A percentile compares a stretch with the other conserved stretches of the same genome.
Conservation (phyloP, 75 land plant genomes). For the Sequoiadendron giganteum region DNA sequence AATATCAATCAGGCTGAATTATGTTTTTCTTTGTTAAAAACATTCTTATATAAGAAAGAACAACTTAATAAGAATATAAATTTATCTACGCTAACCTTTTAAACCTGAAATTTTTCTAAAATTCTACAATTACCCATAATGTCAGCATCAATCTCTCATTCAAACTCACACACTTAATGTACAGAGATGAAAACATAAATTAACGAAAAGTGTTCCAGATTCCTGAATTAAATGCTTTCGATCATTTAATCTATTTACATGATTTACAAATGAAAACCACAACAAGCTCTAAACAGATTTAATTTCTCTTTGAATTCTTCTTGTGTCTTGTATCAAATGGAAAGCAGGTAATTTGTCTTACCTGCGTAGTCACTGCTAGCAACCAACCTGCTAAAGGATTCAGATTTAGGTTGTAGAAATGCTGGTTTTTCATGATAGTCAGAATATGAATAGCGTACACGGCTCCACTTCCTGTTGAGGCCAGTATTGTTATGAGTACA, state of each 20-base stretch:
- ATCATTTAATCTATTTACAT: not conserved
- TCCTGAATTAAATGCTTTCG: not conserved
- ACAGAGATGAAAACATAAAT: too few relatives aligned
- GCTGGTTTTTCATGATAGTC: slow-evolving; percentile 31
- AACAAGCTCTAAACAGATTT: not conserved
- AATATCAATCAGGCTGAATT: too few relatives aligned
- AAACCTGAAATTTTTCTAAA: too few relatives aligned
- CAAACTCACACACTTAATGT: too few relatives aligned
- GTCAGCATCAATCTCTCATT: not conserved
- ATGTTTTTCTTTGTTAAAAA: too few relatives aligned
- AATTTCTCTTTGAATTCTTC: not conserved
- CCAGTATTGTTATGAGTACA: slow-evolving; percentile 43
- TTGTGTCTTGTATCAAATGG: not conserved
- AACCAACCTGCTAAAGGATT: slow-evolving; percentile 34
- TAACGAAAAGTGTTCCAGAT: not conserved
- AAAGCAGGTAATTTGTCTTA: slow-evolving; percentile 16
- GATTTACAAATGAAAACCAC: not conserved
- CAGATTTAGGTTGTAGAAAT: slow-evolving; percentile 32
- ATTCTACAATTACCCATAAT: not conserved
- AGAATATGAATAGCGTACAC: slow-evolving; percentile 40
- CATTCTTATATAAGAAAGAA: too few relatives aligned
- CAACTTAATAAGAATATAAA: too few relatives aligned
- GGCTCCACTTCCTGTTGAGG: slow-evolving; percentile 28
- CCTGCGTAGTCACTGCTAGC: slow-evolving; percentile 42
- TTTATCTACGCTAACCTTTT: too few relatives aligned